Conservation (phyloP, 495 filamentous ascomycete species). For the Lasiosphaeria ovina region DNA sequence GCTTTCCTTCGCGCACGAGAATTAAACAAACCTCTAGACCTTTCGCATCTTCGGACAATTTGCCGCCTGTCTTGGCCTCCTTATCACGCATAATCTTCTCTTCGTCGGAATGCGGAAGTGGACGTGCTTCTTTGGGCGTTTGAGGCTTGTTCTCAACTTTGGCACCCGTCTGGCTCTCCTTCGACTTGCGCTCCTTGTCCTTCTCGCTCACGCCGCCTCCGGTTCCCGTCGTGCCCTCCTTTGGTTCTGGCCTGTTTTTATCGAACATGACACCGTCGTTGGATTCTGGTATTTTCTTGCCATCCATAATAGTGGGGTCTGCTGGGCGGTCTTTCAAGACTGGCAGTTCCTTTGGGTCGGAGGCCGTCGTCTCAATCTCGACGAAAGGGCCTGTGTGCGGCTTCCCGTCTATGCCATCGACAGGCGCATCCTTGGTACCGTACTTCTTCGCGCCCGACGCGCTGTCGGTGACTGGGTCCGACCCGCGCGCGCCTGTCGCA, state of each 20-base stretch:
- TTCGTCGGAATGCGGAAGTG: conserved; percentile 75
- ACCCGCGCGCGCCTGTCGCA: conserved; percentile 3
- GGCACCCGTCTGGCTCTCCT: conserved; percentile 57
- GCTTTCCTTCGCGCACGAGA: neutral
- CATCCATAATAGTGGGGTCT: conserved; percentile 53
- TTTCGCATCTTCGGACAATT: conserved; percentile 46
- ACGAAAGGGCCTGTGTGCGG: conserved; percentile 90
- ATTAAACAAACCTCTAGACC: conserved; percentile 62
- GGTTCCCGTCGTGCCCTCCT: conserved; percentile 81
- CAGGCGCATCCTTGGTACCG: conserved; percentile 84
- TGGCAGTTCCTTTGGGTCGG: conserved; percentile 43
- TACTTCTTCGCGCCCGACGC: conserved; percentile 34
- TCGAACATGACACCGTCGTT: conserved; percentile 94
- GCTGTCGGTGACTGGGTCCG: conserved; percentile 15
- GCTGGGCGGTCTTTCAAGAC: conserved; percentile 46
- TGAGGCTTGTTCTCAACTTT: conserved; percentile 72
- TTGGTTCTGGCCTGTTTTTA: conserved; percentile 66
- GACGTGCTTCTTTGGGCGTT: conserved; percentile 79
- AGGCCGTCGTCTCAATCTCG: conserved; percentile 53
- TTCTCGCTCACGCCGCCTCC: conserved; percentile 86
- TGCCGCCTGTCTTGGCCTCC: conserved; percentile 33
- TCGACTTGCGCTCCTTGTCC: conserved; percentile 63
- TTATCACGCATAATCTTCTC: conserved; percentile 50
- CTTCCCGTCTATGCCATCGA: conserved; percentile 94
- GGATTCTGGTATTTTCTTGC: conserved; percentile 68